Evolutionary conservation across 169 alveolate species (phyloP), one percentile per base, ranked within the genome.

Genomic region (Babesia ovis): DNA sequence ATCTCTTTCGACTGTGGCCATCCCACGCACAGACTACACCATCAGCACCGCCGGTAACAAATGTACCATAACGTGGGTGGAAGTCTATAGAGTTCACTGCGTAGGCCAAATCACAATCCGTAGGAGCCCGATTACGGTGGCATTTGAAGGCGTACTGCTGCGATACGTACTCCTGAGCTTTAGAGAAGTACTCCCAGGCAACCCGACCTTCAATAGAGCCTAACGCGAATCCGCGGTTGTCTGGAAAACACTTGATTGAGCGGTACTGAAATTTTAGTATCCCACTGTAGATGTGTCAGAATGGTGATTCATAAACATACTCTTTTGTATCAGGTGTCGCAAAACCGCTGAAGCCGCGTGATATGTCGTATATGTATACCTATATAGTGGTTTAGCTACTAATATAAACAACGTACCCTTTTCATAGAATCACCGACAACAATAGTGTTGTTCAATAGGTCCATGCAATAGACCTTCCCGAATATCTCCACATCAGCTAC

Each of bases 171-270:
- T 80, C 92, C 48, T 84, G 83, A 59, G 85, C 84, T 70, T 90
- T 87, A 64, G 94, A 95, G 41, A 94, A 91, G 72, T 94, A 92
- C 81, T 95, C 94, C 75, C 95, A 88, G 22, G 97, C 97, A 16
- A 94, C 95, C 64, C 98, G 91, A 6, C 98, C 98, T 83, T 92
- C 98, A n/a, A 95, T 92, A 12, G 97, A 93, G 4, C 97, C 95
- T 54, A 91, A 89, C 0, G 95, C 94, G 72, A 90, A 95, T 39
- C 98, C 98, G 27, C 90, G 76, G 62, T 87, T 94, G 68, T 95
- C 96, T 34, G 97, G 95, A 64, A 95, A 94, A 51, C 93, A 91
- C 32, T 84, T 84, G 25, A 95, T 83, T 25, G 88, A 83, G 39
- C 97, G 91, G 34, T 93, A 90, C 77, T 93, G 97, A 66, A 82